Evolutionary conservation across 2,329 filamentous ascomycete genomes (phyloP).

Genomic region (Penicillium griseofulvum): DNA sequence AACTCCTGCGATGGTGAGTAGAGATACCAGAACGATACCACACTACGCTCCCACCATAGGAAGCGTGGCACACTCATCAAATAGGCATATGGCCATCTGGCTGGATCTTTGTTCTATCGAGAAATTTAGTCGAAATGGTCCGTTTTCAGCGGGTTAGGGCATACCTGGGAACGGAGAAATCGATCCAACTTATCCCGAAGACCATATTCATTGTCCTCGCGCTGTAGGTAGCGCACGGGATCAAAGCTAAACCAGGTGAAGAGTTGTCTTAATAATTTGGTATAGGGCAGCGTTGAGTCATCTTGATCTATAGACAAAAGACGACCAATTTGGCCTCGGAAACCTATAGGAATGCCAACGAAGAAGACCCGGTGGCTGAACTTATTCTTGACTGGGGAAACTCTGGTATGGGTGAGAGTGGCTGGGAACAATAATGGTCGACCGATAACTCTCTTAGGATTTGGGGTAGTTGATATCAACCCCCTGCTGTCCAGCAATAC

Average conservation of each 20-base stretch:
- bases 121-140: neutral
- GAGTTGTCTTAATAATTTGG: neutral
- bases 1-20: neutral
- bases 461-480: neutral
- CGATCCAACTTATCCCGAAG: neutral
- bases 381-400: neutral
- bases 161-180: neutral
- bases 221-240: neutral
- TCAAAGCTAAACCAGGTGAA: neutral
- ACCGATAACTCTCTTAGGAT: neutral
- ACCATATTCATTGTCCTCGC: neutral
- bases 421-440: neutral
- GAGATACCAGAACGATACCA: neutral
- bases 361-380: neutral
- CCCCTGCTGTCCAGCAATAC: neutral
- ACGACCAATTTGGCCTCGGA: neutral
- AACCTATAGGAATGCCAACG: neutral
- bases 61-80: neutral
- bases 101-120: neutral
- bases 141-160: neutral
- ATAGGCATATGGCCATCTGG: neutral
- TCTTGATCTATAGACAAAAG: neutral
- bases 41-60: neutral
- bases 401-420: neutral
- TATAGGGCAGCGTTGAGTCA: neutral